Evolutionary conservation across 1,139 yeast species (phyloP).

Genomic region (Insectozyma bohioensis): DNA sequence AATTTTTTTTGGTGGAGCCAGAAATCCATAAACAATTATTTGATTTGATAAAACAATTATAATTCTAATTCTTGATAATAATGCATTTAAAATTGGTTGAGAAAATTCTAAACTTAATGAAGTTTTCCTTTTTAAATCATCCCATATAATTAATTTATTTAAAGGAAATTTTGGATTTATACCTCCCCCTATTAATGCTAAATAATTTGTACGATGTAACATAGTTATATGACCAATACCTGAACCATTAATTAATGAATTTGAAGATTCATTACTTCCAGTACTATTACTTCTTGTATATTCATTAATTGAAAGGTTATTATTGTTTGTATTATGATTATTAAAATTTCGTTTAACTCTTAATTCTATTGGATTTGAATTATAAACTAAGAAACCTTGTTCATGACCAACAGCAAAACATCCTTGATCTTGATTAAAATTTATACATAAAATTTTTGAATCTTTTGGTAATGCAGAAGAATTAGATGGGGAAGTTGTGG

Average conservation of each 20-base stretch:
- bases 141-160: slow-evolving; percentile 85
- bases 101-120: slow-evolving; percentile 75
- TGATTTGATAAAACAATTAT: slow-evolving; percentile 68
- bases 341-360: slow-evolving; percentile 65
- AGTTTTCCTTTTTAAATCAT: slow-evolving; percentile 76
- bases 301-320: slow-evolving; percentile 1
- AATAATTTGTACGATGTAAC: slow-evolving; percentile 87
- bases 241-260: slow-evolving; percentile 23
- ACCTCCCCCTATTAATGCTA: slow-evolving; percentile 90
- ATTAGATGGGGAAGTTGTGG: too few species aligned
- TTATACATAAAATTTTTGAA: slow-evolving; percentile 53
- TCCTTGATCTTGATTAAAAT: slow-evolving; percentile 87
- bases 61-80: slow-evolving; percentile 72
- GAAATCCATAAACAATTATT: slow-evolving; percentile 75
- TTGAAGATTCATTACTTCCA: slow-evolving; percentile 8
- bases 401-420: slow-evolving; percentile 87
- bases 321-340: slow-evolving; percentile 5
- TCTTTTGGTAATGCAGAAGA: slow-evolving; percentile 15
- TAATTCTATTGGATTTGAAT: slow-evolving; percentile 81
- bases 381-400: slow-evolving; percentile 81
- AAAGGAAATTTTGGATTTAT: slow-evolving; percentile 71
- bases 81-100: slow-evolving; percentile 71
- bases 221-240: slow-evolving; percentile 79
- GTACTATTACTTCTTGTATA: slow-evolving; percentile 10
- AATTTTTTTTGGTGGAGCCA: slow-evolving; percentile 71